Base-by-base conservation (phyloP, 108 stramenopile genomes). In the Nannochloropsis granulata region DNA sequence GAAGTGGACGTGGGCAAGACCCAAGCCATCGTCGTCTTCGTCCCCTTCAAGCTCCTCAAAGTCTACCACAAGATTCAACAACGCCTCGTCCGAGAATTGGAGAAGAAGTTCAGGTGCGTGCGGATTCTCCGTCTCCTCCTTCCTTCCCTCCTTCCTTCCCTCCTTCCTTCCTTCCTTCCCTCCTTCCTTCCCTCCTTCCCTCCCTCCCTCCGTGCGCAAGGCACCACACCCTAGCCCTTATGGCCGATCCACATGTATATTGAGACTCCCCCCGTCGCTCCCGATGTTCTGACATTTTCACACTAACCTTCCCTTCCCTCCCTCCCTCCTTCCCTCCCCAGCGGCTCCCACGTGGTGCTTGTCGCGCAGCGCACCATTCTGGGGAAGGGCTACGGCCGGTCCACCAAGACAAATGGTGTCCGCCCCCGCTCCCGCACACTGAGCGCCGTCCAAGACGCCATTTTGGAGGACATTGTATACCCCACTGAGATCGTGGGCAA, bases 401-500 rank as follows among this genome's bases (percentile, higher is more conserved):
- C 91, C 87, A 93, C 92, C 89, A 94, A 94, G 91, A 94, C 94
- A 82, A 92, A 87, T 79, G 98, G 97, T 85, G 93, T 94, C 83
- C 96, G 96, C 85, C 97, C 98, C 82, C 95, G 96, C 44, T 94
- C 94, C 80, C 95, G 98, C 85, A 99, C 98, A 44, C 94, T 99
- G 84, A 98, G 96, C 44, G 92, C 93, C 45, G 98, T 99, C 46
- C 98, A 98, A 84, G 97, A 99, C 82, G 94, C 97, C 85, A 96
- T 98, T 86, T 93, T 99, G 85, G 98, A 99, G 84, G 98, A 99
- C 88, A 92, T 99, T 82, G 96, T 96, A 34, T 99, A 94, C 94
- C 98, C 98, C 56, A 98, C 97, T 80, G 97, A 98, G 91, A 98
- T 99, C 91, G 94, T 95, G 81, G 98, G 98, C 89, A 99, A 99